Conservation (phyloP, 768 basidiomycete species). For the Mycena sanguinolenta region DNA sequence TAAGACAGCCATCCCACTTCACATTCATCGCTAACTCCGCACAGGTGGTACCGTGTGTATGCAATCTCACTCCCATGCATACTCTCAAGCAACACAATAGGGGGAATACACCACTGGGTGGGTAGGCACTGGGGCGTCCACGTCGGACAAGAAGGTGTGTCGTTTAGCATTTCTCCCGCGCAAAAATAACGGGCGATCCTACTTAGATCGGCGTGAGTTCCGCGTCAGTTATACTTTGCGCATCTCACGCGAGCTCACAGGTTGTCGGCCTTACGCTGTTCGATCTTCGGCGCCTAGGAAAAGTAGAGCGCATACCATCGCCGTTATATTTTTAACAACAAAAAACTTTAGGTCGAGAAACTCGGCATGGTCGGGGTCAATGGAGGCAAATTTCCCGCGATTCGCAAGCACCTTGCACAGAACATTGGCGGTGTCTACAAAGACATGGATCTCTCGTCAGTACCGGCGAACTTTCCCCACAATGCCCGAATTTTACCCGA, state of each 20-base stretch:
- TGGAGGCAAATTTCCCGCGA: slow-evolving; percentile 89
- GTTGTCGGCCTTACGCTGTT: slow-evolving; percentile 93
- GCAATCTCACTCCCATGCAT: not conserved
- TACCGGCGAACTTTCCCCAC: slow-evolving; percentile 11
- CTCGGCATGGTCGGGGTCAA: slow-evolving; percentile 93
- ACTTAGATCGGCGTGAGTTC: slow-evolving; percentile 75
- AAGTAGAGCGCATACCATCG: slow-evolving; percentile 57
- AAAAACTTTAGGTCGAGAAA: slow-evolving; percentile 69
- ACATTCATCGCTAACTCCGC: slow-evolving; percentile 26
- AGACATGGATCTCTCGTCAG: slow-evolving; percentile 87
- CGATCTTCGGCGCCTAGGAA: slow-evolving; percentile 87
- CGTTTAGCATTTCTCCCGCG: not conserved
- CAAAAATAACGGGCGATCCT: not conserved
- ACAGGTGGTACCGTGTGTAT: slow-evolving; percentile 56
- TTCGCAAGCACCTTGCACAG: slow-evolving; percentile 81
- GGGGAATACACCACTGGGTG: slow-evolving; percentile 97
- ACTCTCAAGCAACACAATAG: too few species aligned
- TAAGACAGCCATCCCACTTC: slow-evolving; percentile 49
- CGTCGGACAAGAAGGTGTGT: slow-evolving; percentile 92
- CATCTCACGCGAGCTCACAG: slow-evolving; percentile 52
- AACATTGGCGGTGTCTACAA: slow-evolving; percentile 90
- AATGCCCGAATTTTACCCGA: slow-evolving; percentile 11
- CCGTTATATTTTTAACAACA: slow-evolving; percentile 1
- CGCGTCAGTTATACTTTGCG: not conserved
- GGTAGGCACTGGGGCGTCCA: slow-evolving; percentile 92